Evolutionary conservation across 2,329 filamentous ascomycete genomes (phyloP), one percentile per base, ranked within the genome.

Genomic region (Aphanocladium album): DNA sequence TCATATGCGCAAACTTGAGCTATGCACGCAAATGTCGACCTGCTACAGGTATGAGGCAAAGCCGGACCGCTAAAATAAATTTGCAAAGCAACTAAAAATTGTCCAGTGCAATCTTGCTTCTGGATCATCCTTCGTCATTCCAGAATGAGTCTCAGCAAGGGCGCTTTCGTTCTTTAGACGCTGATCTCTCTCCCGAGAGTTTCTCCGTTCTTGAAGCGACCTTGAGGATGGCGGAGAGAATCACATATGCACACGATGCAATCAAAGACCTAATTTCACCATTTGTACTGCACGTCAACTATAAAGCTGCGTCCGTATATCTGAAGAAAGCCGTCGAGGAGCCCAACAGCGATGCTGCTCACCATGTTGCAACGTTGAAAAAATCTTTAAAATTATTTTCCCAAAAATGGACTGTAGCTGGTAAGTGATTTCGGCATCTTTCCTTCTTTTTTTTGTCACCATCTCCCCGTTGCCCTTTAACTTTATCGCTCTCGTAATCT

Each of bases 1-100:
- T 5, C 54, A 57, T 17, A 49, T 57, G 58, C 60, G 60, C 43
- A n/a, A 49, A 47, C 57, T 60, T 39, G 61, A 60, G 37, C 50
- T 65, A 37, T 64, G 63, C 46, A 64, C 57, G 6, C 63, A 65
- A 50, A 64, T 65, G 60, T 51, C 63, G 21, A 60, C 62, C 11
- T 64, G 62, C 52, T 65, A 53, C 33, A 65, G 63, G 63, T 64
- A 57, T 27, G 39, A 16, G 25, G 5, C 12, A n/a, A 4, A 16
- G 9, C 35, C 35, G 3, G 35, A 16, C 30, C 30, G 9, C 16
- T 39, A 11, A 39, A 39, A 5, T 39, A 11, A 8, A 39, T 39
- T 39, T 17, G 6, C 35, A 39, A 39, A 19, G 7, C n/a, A 5
- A 21, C 19, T 30, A 30, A 30, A 19, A 19, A 5, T 16, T n/a